These are phyloP conservation scores for Pseudogymnoascus sp. DNA, from an alignment of 2,329 filamentous ascomycete species.

Conservation along the genomic window DNA sequence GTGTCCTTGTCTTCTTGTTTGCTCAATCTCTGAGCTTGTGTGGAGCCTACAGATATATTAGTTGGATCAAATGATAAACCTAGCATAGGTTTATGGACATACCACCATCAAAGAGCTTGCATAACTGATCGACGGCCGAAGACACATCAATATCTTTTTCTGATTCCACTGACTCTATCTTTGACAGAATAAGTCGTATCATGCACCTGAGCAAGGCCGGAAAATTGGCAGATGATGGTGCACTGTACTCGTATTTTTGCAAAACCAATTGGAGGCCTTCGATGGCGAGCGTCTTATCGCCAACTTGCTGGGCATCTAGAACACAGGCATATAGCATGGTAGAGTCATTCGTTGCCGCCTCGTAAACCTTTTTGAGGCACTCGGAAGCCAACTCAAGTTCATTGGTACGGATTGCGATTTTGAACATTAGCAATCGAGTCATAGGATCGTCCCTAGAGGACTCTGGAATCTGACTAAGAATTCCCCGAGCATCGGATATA, in stretches of 20 bases:
- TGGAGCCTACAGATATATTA: slow-evolving; percentile 19
- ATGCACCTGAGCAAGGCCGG: slow-evolving; percentile 57
- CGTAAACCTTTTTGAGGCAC: slow-evolving; percentile 54
- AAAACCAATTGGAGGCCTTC: slow-evolving; percentile 52
- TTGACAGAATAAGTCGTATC: slow-evolving; percentile 41
- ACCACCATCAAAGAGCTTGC: slow-evolving; percentile 46
- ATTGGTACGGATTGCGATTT: slow-evolving; percentile 52
- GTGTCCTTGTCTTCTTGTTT: slow-evolving; percentile 34
- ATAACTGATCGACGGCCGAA: slow-evolving; percentile 40
- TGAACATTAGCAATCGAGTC: slow-evolving; percentile 69
- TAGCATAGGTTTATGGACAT: slow-evolving; percentile 8
- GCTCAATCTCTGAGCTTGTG: slow-evolving; percentile 35
- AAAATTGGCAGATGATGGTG: slow-evolving; percentile 45
- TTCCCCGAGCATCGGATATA: slow-evolving; percentile 42
- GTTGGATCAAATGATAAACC: not conserved
- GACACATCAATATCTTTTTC: slow-evolving; percentile 15
- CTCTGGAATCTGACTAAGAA: slow-evolving; percentile 53
- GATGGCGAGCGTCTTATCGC: slow-evolving; percentile 53
- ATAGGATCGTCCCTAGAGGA: slow-evolving; percentile 50
- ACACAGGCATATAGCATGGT: slow-evolving; percentile 73
- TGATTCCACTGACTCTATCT: slow-evolving; percentile 30
- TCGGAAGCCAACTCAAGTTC: slow-evolving; percentile 52
- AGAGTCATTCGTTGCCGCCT: slow-evolving; percentile 42
- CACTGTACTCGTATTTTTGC: slow-evolving; percentile 42
- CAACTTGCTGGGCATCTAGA: slow-evolving; percentile 61